Evolutionary conservation across 208 protist species (phyloP).

Genomic region (Leishmania tarentolae): DNA sequence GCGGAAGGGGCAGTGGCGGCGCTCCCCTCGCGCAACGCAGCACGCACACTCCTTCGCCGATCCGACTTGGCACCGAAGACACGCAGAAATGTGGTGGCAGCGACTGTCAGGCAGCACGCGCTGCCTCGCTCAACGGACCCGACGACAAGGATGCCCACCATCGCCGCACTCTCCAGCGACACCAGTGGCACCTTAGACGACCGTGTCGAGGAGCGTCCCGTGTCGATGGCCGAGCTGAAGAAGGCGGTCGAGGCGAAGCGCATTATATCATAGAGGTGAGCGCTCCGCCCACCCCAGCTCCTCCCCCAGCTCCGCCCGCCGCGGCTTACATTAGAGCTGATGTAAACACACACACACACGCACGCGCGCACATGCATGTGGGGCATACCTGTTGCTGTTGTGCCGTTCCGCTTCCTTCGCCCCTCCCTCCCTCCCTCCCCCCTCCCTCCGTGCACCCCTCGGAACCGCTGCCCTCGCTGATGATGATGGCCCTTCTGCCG

Average conservation of each 20-base stretch:
- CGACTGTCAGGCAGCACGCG: conserved; percentile 3
- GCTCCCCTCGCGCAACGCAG: conserved; percentile 16
- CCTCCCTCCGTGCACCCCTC: not conserved
- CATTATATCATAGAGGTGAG: not conserved
- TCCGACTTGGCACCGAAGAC: conserved; percentile 33
- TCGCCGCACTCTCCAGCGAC: not conserved
- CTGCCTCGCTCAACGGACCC: conserved; percentile 48
- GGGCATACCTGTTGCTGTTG: not conserved
- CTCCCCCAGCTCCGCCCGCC: not conserved
- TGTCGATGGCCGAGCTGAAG: conserved; percentile 30
- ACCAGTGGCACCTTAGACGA: conserved; percentile 13
- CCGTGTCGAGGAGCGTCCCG: conserved; percentile 26
- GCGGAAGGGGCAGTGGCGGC: not conserved
- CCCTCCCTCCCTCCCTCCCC: not conserved
- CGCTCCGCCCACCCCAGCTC: not conserved
- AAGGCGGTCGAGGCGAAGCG: conserved; percentile 23
- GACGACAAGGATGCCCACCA: not conserved
- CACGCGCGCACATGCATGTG: too few species aligned
- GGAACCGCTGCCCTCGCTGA: not conserved
- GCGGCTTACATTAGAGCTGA: not conserved
- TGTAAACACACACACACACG: not conserved
- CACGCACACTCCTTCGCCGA: conserved; percentile 46
- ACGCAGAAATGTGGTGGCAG: conserved; percentile 4
- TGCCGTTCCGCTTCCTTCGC: not conserved
- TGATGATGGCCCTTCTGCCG: not conserved